These are phyloP conservation scores for Conidiobolus incongruus DNA, from an alignment of 371 early-diverging fungal species.

Conservation along the genomic window DNA sequence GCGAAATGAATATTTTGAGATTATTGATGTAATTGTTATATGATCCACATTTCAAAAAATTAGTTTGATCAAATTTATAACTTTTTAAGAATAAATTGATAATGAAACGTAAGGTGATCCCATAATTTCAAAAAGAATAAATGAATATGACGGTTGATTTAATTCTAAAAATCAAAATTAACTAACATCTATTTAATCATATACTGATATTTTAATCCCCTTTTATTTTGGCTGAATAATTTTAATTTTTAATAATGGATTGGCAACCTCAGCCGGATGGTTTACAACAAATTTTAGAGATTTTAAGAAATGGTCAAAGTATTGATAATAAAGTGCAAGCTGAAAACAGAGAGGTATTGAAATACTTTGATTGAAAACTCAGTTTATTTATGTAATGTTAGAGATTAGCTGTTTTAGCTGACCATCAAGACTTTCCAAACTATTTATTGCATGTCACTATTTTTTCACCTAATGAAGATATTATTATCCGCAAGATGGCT, in stretches of 20 bases:
- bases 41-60: too few relatives aligned
- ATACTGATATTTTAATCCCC: too few relatives aligned
- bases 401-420: constrained; percentile 15
- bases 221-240: too few relatives aligned
- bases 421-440: constrained; percentile 63
- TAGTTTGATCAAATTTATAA: too few relatives aligned
- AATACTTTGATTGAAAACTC: neutral
- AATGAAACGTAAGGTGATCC: too few relatives aligned
- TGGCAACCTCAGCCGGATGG: constrained; percentile 36
- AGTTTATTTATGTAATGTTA: neutral
- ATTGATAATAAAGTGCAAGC: constrained; percentile 31
- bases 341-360: constrained; percentile 24
- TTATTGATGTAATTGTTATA: too few relatives aligned
- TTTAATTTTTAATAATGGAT: constrained; percentile 11
- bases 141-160: too few relatives aligned
- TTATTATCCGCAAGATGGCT: constrained; percentile 51
- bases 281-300: constrained; percentile 31
- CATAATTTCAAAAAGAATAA: too few relatives aligned
- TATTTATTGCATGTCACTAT: constrained; percentile 67
- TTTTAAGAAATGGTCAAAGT: constrained; percentile 29
- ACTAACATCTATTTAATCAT: too few relatives aligned
- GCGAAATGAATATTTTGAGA: too few relatives aligned
- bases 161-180: too few relatives aligned
- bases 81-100: too few relatives aligned
- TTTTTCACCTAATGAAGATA: constrained; percentile 44